These are phyloP conservation scores for Cladobotryum protrusum DNA, from an alignment of 2,329 filamentous ascomycete genomes.

Conservation along the genomic window DNA sequence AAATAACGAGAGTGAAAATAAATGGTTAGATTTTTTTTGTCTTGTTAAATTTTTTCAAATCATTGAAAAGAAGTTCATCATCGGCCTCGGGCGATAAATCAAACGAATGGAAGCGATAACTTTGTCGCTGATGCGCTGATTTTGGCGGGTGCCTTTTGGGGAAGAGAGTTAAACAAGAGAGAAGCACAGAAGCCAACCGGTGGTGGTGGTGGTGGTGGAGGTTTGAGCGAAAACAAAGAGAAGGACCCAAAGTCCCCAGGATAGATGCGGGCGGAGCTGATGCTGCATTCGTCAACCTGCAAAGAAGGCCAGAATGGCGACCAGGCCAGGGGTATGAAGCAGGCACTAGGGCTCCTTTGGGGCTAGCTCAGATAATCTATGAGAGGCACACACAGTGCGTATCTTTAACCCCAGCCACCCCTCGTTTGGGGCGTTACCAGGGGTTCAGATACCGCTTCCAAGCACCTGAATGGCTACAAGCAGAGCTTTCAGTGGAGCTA, in stretches of 20 bases:
- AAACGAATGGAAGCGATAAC: conserved; percentile 6
- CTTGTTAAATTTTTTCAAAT: conserved; percentile 17
- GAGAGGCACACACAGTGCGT: too few species aligned
- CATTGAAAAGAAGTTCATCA: conserved; percentile 29
- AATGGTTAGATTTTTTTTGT: too few species aligned
- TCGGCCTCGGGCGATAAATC: conserved; percentile 20
- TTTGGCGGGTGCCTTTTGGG: conserved; percentile 2
- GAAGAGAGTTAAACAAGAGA: not conserved
- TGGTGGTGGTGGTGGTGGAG: conserved; percentile 6
- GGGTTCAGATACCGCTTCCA: too few species aligned
- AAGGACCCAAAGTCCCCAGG: not conserved
- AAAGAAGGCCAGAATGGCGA: not conserved
- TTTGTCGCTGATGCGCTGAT: not conserved
- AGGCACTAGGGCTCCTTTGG: not conserved
- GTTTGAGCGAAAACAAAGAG: conserved; percentile 9
- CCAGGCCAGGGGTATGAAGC: not conserved
- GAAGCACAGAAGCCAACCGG: not conserved
- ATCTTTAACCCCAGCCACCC: too few species aligned
- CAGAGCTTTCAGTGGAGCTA: not conserved
- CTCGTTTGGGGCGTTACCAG: too few species aligned
- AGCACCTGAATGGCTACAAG: too few species aligned
- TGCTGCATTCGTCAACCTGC: too few species aligned
- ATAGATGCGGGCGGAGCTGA: not conserved
- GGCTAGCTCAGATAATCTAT: too few species aligned
- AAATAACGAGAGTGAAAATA: not conserved